phyloP scores from a whole-genome alignment of 2,329 filamentous ascomycete species.

The Cordyceps pruinosa region DNA sequence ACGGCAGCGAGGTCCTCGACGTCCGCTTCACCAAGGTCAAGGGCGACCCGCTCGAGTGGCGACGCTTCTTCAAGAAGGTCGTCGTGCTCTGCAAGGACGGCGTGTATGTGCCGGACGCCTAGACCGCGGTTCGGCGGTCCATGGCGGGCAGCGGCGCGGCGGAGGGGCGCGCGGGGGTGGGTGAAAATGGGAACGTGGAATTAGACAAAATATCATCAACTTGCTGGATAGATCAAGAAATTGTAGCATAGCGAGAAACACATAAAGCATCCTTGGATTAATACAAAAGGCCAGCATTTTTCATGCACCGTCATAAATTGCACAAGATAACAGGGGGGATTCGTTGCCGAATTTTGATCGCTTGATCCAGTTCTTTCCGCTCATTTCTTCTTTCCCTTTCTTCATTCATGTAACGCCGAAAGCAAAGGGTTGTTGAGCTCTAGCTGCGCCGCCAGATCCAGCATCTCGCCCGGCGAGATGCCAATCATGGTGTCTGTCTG shows the following conservation, averaged over 20 bases:
- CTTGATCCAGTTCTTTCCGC: background rate
- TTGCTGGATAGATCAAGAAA: constrained; percentile 7
- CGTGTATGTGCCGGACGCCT: constrained; percentile 51
- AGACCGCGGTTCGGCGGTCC: constrained; percentile 19
- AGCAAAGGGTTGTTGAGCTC: constrained; percentile 16
- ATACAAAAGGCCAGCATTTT: background rate
- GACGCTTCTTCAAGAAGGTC: constrained; percentile 94
- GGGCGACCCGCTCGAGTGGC: constrained; percentile 94
- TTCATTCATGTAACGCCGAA: constrained; percentile 7
- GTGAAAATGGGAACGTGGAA: background rate
- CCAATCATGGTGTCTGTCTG: constrained; percentile 26
- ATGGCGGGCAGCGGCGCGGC: background rate
- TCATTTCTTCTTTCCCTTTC: background rate
- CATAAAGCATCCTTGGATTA: background rate
- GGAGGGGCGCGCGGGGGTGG: background rate
- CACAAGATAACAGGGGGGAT: background rate
- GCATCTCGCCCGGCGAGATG: constrained; percentile 23
- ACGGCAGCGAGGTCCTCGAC: constrained; percentile 61
- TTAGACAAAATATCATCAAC: constrained; percentile 7
- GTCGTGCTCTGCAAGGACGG: constrained; percentile 80
- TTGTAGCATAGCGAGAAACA: constrained; percentile 4
- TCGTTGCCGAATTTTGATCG: background rate
- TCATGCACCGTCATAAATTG: constrained; percentile 2
- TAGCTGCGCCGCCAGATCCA: constrained; percentile 26
- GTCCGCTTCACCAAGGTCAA: constrained; percentile 91